phyloP scores from a whole-genome alignment of 2,329 filamentous ascomycete genomes.

The Verticillium dahliae region DNA sequence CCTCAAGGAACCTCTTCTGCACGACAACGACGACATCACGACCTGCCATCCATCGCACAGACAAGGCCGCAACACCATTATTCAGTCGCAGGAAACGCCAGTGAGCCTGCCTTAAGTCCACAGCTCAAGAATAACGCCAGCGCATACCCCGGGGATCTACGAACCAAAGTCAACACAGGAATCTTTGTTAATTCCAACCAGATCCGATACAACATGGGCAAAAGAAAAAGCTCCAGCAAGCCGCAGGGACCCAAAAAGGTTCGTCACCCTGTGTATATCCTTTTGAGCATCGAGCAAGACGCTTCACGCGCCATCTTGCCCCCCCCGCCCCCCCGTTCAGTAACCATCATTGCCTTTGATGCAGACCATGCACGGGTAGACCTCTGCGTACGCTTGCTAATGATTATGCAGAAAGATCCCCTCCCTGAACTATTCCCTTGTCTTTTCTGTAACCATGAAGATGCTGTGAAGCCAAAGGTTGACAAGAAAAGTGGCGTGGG shows the following conservation, averaged over 20 bases:
- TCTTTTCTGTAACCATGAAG: conserved; percentile 97
- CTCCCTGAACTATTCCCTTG: conserved; percentile 86
- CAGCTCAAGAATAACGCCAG: too few relatives aligned
- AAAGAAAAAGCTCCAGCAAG: conserved; percentile 84
- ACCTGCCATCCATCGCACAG: too few relatives aligned
- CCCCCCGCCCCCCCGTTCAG: background rate
- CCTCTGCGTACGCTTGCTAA: background rate
- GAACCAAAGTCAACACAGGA: background rate
- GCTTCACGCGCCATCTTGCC: background rate
- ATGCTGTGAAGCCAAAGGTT: conserved; percentile 81
- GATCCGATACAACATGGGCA: conserved; percentile 55
- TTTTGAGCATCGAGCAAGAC: background rate
- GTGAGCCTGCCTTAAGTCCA: too few relatives aligned
- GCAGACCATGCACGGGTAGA: background rate
- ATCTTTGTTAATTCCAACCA: too few relatives aligned
- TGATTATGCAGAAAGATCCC: conserved; percentile 51
- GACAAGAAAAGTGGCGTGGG: conserved; percentile 90
- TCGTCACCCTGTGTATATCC: conserved; percentile 15
- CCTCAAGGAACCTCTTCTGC: background rate
- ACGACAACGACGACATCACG: background rate
- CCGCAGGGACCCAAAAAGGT: conserved; percentile 80
- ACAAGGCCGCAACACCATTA: too few relatives aligned
- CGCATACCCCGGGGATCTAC: too few relatives aligned
- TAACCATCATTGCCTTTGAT: background rate
- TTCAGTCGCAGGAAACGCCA: too few relatives aligned